Evolutionary conservation across 306 rosid genomes (phyloP).

Genomic region (Prunus campanulata): DNA sequence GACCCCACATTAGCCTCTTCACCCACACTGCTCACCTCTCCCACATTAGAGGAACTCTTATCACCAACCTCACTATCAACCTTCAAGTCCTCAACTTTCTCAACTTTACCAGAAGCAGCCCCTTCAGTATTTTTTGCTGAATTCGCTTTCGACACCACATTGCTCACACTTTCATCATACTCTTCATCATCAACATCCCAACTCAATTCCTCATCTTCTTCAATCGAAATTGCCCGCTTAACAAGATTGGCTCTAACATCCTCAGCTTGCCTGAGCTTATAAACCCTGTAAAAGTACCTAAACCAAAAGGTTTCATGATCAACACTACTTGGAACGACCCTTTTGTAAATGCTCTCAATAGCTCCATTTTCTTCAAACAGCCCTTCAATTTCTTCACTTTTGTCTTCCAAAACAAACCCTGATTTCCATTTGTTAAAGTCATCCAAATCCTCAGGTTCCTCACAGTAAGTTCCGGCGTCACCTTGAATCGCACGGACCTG

Average conservation of each 20-base stretch:
- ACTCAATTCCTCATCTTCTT: constrained; percentile 81
- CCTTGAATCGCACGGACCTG: constrained; percentile 63
- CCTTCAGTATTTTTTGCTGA: constrained; percentile 20
- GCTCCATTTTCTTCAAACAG: constrained; percentile 55
- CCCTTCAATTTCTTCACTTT: constrained; percentile 51
- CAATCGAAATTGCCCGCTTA: constrained; percentile 53
- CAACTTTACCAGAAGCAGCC: constrained; percentile 26
- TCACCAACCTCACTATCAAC: not conserved
- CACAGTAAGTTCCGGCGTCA: constrained; percentile 59
- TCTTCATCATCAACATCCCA: constrained; percentile 89
- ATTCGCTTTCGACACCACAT: constrained; percentile 23
- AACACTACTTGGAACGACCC: constrained; percentile 51
- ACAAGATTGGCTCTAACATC: constrained; percentile 67
- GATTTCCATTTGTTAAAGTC: constrained; percentile 58
- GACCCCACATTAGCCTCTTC: constrained; percentile 20
- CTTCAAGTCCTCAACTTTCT: constrained; percentile 5
- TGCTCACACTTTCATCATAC: constrained; percentile 22
- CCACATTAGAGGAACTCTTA: constrained; percentile 19
- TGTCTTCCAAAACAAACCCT: constrained; percentile 50
- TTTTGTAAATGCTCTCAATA: constrained; percentile 46
- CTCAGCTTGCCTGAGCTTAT: constrained; percentile 66
- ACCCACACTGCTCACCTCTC: constrained; percentile 17
- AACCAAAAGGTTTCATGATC: constrained; percentile 68
- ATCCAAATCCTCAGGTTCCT: constrained; percentile 65
- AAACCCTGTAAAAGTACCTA: constrained; percentile 71